A percentile compares a stretch with the other conserved stretches of the same genome.
phyloP scores from a whole-genome alignment of 2,329 filamentous ascomycete genomes.

The Xylaria sp. region DNA sequence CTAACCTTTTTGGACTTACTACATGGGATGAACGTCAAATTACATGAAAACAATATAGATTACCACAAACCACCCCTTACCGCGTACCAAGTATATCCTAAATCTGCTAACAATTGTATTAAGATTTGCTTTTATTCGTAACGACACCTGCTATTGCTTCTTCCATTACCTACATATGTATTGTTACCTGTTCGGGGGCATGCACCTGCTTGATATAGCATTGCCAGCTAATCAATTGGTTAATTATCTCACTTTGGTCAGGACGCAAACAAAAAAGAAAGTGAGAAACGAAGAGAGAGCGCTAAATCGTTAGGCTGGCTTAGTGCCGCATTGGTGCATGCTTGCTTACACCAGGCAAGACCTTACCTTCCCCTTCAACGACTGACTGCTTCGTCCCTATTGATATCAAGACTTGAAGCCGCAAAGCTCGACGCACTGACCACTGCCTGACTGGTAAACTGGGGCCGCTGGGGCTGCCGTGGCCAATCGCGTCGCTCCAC shows the following conservation, averaged over 20 bases:
- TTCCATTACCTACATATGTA: background rate
- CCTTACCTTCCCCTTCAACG: background rate
- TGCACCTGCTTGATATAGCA: background rate
- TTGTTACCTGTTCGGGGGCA: background rate
- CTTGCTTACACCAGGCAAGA: constrained; percentile 13
- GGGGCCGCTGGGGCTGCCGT: constrained; percentile 9
- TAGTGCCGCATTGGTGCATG: constrained; percentile 15
- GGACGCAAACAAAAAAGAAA: constrained; percentile 16
- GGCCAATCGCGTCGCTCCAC: constrained; percentile 33
- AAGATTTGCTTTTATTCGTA: background rate
- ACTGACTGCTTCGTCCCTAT: background rate
- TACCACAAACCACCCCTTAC: background rate
- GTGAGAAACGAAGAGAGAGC: background rate
- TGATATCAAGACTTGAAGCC: constrained; percentile 33
- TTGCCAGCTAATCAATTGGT: background rate
- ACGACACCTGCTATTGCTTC: background rate
- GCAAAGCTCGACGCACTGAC: constrained; percentile 32
- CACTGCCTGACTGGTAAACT: constrained; percentile 12
- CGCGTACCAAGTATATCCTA: background rate
- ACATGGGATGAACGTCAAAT: too few relatives aligned
- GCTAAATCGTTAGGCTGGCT: background rate
- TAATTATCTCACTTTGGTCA: background rate
- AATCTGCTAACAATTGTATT: background rate
- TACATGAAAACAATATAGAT: too few relatives aligned
- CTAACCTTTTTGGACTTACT: background rate